phyloP scores from a whole-genome alignment of 2,329 filamentous ascomycete species.

The Fusarium bactridioides region DNA sequence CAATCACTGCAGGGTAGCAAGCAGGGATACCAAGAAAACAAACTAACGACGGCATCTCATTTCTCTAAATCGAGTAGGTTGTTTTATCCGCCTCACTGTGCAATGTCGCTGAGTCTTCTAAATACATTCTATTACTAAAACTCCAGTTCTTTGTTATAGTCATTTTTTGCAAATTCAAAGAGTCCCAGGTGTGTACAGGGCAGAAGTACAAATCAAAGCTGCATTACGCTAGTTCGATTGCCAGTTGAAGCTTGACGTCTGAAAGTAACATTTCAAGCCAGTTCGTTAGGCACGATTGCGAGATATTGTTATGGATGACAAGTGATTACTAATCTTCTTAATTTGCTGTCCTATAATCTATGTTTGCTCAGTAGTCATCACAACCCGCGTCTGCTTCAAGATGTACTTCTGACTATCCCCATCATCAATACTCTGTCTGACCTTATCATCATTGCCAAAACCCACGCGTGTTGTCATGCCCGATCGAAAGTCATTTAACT shows the following conservation, averaged over 20 bases:
- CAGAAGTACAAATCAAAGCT: neutral
- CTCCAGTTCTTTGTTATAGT: rapidly evolving
- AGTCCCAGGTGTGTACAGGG: rapidly evolving
- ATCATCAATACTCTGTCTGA: conserved; percentile 27
- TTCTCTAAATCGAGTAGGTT: no score
- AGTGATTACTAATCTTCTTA: neutral
- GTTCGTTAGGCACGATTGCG: neutral
- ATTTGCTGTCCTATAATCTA: neutral
- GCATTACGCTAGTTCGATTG: neutral
- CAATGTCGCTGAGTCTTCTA: neutral
- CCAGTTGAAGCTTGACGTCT: no score
- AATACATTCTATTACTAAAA: no score
- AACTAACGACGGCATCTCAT: neutral
- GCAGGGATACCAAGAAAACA: neutral
- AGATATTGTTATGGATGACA: neutral
- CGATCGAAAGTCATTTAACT: conserved; percentile 4
- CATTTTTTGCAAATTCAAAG: neutral
- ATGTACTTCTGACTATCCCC: conserved; percentile 36
- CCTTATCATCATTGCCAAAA: neutral
- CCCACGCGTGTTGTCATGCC: neutral
- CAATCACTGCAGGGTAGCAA: neutral
- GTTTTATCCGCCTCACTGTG: neutral
- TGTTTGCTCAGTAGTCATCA: neutral
- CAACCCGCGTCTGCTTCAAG: conserved; percentile 32
- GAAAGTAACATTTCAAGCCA: no score